Evolutionary conservation across 2,329 filamentous ascomycete genomes (phyloP).

Genomic region (Sporothrix luriei): DNA sequence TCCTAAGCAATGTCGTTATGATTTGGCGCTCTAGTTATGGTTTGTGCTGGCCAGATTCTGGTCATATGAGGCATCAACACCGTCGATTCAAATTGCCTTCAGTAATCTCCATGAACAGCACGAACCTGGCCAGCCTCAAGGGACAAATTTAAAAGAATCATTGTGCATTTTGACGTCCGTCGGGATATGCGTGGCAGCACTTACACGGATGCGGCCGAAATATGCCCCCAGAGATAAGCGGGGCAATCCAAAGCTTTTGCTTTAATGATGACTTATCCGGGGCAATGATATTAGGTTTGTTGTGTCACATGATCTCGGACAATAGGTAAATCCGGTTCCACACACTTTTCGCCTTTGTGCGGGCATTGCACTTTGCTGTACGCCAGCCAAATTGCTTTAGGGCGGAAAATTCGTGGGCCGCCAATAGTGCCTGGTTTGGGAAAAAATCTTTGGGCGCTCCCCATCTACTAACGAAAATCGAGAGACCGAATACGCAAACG

Average conservation of each 20-base stretch:
- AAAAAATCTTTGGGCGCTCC: slow-evolving; percentile 30
- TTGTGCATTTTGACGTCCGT: not conserved
- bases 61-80: too few relatives aligned
- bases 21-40: too few relatives aligned
- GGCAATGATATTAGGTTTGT: not conserved
- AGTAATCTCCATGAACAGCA: not conserved
- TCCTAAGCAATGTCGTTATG: too few relatives aligned
- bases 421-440: not conserved
- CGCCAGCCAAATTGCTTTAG: slow-evolving; percentile 23
- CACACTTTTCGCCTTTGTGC: slow-evolving; percentile 26
- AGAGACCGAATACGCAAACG: slow-evolving; percentile 28
- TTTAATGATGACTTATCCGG: not conserved
- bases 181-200: not conserved
- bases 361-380: not conserved
- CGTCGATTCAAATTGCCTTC: too few relatives aligned
- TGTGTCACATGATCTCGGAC: slow-evolving; percentile 33
- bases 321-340: slow-evolving; percentile 32
- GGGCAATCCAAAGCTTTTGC: not conserved
- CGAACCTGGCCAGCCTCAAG: not conserved
- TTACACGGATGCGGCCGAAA: slow-evolving; percentile 13
- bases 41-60: too few relatives aligned
- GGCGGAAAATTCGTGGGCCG: slow-evolving; percentile 31
- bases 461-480: slow-evolving; percentile 23
- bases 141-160: not conserved
- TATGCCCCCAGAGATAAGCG: not conserved